A percentile compares a stretch with the other conserved stretches of the same genome.
These are phyloP conservation scores for Diaporthe aspalathi DNA, from an alignment of 2,329 filamentous ascomycete species.

Conservation along the genomic window DNA sequence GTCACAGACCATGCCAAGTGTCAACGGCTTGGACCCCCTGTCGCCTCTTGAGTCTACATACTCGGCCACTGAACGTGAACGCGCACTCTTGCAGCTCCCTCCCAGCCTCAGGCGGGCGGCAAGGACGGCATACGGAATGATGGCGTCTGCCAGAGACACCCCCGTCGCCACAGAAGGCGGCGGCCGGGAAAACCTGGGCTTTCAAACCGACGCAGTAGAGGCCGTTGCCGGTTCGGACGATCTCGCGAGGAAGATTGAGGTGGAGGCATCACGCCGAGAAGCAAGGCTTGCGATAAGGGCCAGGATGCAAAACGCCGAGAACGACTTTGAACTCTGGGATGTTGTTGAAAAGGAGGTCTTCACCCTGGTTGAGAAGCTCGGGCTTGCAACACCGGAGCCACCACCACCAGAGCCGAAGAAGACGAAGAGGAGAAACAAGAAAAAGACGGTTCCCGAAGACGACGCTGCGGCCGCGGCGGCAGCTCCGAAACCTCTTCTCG, in stretches of 20 bases:
- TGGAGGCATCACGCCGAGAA: conserved; percentile 53
- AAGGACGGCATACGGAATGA: conserved; percentile 51
- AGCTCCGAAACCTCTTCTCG: conserved; percentile 46
- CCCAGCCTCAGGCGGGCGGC: conserved; percentile 54
- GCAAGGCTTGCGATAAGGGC: conserved; percentile 65
- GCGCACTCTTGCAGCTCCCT: conserved; percentile 54
- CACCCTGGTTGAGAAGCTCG: conserved; percentile 65
- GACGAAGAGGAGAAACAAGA: conserved; percentile 32
- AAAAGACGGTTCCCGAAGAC: conserved; percentile 37
- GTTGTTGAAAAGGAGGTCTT: conserved; percentile 76
- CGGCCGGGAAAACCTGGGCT: background rate
- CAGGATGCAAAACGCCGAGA: conserved; percentile 64
- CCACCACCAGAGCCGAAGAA: background rate
- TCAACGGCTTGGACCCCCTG: conserved; percentile 37
- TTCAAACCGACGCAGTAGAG: conserved; percentile 45
- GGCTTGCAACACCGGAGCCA: conserved; percentile 53
- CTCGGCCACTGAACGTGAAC: conserved; percentile 48
- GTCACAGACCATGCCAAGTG: conserved; percentile 25
- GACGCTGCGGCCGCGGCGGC: conserved; percentile 16
- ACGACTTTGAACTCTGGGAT: conserved; percentile 75
- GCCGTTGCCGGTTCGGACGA: conserved; percentile 38
- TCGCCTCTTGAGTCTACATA: conserved; percentile 41
- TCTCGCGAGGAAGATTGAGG: conserved; percentile 49
- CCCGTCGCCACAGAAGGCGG: conserved; percentile 36
- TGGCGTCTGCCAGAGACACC: conserved; percentile 41